phyloP scores from a whole-genome alignment of 2,329 filamentous ascomycete species.

The Sarocladium oryzae region DNA sequence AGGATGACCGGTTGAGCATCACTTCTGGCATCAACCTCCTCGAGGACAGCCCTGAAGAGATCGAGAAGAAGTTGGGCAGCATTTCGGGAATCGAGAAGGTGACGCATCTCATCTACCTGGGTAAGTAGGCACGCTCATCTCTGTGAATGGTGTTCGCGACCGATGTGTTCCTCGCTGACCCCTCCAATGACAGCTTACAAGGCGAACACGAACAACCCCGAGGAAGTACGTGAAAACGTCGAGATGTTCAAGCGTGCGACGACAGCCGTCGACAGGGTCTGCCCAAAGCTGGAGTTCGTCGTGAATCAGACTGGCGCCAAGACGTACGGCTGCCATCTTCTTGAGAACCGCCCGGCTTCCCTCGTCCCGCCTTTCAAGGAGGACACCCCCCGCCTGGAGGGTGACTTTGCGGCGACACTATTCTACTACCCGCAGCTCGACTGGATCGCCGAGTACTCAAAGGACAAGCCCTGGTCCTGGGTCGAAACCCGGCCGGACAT shows the following conservation, averaged over 20 bases:
- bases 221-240: conserved; percentile 30
- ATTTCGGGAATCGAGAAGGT: conserved; percentile 29
- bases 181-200: conserved; percentile 35
- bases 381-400: conserved; percentile 5
- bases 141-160: no score
- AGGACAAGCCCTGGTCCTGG: conserved; percentile 32
- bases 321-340: conserved; percentile 34
- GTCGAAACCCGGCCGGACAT: conserved; percentile 33
- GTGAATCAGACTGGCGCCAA: conserved; percentile 29
- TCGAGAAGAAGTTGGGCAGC: conserved; percentile 26
- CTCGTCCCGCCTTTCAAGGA: conserved; percentile 23
- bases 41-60: conserved; percentile 28
- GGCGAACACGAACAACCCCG: conserved; percentile 25
- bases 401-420: not conserved
- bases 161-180: no score
- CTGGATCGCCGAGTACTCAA: conserved; percentile 27
- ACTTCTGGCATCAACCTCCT: conserved; percentile 36
- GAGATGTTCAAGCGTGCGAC: conserved; percentile 33
- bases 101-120: conserved; percentile 37
- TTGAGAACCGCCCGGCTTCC: conserved; percentile 29
- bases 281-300: conserved; percentile 28
- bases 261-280: conserved; percentile 26
- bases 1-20: conserved; percentile 31
- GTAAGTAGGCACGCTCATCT: conserved; percentile 15
- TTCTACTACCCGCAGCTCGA: conserved; percentile 24